These are phyloP conservation scores for Gremmenia infestans DNA, from an alignment of 2,329 filamentous ascomycete species.

Conservation along the genomic window DNA sequence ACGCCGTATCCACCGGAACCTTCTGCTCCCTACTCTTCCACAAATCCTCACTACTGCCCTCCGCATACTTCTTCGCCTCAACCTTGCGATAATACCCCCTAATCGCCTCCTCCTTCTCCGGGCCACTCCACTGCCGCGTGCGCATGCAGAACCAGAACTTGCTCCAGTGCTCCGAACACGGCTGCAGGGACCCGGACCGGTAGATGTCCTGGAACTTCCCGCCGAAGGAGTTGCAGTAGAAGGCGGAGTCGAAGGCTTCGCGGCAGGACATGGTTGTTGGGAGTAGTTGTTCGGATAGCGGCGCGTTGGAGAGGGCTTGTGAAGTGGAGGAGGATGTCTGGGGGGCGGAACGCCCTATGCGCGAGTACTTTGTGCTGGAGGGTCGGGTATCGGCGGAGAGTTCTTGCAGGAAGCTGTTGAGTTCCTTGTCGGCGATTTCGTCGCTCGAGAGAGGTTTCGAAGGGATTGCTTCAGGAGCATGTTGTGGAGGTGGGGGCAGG, in stretches of 20 bases:
- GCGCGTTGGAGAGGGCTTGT: slow-evolving; percentile 14
- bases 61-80: slow-evolving; percentile 53
- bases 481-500: slow-evolving; percentile 5
- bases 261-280: slow-evolving; percentile 84
- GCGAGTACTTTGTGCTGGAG: slow-evolving; percentile 25
- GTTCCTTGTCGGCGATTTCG: slow-evolving; percentile 31
- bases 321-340: not conserved
- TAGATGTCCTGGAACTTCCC: slow-evolving; percentile 92
- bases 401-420: slow-evolving; percentile 32
- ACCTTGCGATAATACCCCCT: slow-evolving; percentile 34
- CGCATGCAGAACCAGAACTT: slow-evolving; percentile 99
- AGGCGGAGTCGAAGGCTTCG: slow-evolving; percentile 84
- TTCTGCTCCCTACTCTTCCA: slow-evolving; percentile 71
- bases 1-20: slow-evolving; percentile 41
- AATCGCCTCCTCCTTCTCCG: slow-evolving; percentile 48
- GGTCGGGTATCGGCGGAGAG: slow-evolving; percentile 23
- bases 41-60: slow-evolving; percentile 76
- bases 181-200: slow-evolving; percentile 71
- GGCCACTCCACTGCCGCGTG: slow-evolving; percentile 57
- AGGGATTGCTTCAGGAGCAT: slow-evolving; percentile 7
- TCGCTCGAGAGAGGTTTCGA: slow-evolving; percentile 23
- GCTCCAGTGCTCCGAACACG: slow-evolving; percentile 80
- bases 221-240: slow-evolving; percentile 87
- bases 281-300: slow-evolving; percentile 64
- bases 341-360: slow-evolving; percentile 19